Evolutionary conservation across 2,329 filamentous ascomycete genomes (phyloP), one percentile per base, ranked within the genome.

Genomic region (Lecanicillium sp.): DNA sequence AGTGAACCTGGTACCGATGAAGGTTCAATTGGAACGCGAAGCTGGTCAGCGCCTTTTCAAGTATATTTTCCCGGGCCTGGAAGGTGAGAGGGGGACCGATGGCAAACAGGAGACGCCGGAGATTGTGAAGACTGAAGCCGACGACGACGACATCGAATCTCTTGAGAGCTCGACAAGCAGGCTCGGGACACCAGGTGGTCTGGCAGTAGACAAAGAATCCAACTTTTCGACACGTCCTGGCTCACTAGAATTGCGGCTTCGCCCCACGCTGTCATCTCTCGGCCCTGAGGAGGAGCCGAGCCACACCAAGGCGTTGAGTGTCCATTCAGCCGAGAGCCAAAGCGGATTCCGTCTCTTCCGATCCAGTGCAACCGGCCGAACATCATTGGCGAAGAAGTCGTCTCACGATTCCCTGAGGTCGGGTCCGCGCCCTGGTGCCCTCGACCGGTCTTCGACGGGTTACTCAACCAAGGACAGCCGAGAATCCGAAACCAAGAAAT

Each of bases 21-120:
- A 90, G 65, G 83, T 98, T 19, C 93, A 98, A 63, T 74, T 98
- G 29, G 93, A 98, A 66, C 85, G 84, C 29, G 90, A 97, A 58
- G 84, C 95, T 41, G 91, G 90, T 37, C 91, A 94, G 69, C 89
- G 86, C 56, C 73, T 98, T 2, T 95, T 98, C 56, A 90, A 96
- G 67, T 98, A 98, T 66, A 89, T 98, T 57, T 98, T 98, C 72
- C 94, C 93, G 0, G 88, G 86, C 10, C 80, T 87, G 56, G 83
- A 84, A 17, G 71, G 64, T n/a, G 83, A 64, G 67, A 70, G 68
- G 48, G 52, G 56, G 4, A 63, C 56, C 20, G 70, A 70, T 40
- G 67, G 68, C 26, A 78, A 77, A 50, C 75, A 75, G 29, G 79
- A 81, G 46, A 83, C 82, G 5, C 81, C 84, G 0, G 81, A 84